These are phyloP conservation scores for Cordyceps cicadae DNA, from an alignment of 2,329 filamentous ascomycete species.

Conservation along the genomic window DNA sequence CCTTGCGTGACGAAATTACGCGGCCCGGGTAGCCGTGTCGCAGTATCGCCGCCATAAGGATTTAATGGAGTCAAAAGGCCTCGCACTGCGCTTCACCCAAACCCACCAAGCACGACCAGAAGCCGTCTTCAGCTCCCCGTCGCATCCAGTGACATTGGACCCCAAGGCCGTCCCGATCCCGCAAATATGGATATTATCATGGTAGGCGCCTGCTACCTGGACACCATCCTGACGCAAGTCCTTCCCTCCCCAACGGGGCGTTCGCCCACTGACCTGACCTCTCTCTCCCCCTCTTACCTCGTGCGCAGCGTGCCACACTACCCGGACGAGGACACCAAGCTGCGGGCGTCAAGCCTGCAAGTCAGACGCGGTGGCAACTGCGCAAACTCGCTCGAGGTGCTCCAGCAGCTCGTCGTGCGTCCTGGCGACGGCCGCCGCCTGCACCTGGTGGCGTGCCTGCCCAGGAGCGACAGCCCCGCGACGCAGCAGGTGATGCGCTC, in stretches of 20 bases:
- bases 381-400: constrained; percentile 62
- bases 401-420: constrained; percentile 49
- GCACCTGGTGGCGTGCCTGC: constrained; percentile 46
- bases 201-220: constrained; percentile 61
- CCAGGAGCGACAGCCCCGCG: constrained; percentile 41
- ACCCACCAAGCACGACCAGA: too few relatives aligned
- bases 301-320: constrained; percentile 57
- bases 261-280: too few relatives aligned
- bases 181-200: constrained; percentile 51
- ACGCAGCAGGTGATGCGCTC: constrained; percentile 45
- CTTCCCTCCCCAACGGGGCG: not conserved
- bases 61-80: not conserved
- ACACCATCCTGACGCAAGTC: constrained; percentile 57
- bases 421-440: constrained; percentile 16
- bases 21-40: not conserved
- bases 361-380: constrained; percentile 65
- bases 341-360: constrained; percentile 52
- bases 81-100: not conserved
- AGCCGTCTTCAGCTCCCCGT: not conserved
- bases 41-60: not conserved
- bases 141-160: not conserved
- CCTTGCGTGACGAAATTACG: not conserved
- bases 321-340: constrained; percentile 63
- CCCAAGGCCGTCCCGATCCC: not conserved
- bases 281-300: not conserved